Evolutionary conservation across 2,329 filamentous ascomycete species (phyloP), one percentile per base, ranked within the genome.

Genomic region (Alternaria solani): DNA sequence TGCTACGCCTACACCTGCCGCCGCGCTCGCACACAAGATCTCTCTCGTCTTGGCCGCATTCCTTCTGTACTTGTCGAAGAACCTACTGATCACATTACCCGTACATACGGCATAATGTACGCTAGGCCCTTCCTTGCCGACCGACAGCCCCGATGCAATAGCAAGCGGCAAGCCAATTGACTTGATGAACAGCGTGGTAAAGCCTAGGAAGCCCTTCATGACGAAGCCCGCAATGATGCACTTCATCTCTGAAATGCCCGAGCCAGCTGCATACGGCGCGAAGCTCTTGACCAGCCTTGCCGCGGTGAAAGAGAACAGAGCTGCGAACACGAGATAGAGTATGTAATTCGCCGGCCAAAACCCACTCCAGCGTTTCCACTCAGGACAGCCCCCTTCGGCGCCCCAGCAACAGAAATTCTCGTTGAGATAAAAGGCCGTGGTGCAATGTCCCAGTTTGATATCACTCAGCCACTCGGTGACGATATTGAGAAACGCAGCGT

Each of bases 21-120:
- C 95, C 26, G 95, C 95, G 65, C 92, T 96, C 26, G 95, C 95
- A 71, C 93, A 97, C 66, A 99, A 82, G 26, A 99, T 96, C 81
- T 99, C 95, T 56, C 95, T 86, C 5, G 93, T 98, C 80, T 98
- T 98, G 55, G 93, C 92, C 1, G 94, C 94, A 78, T 95, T 98
- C 55, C 89, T 87, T 73, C 88, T 89, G 78, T 98, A 99, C 79
- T 97, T 98, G 76, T 89, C 87, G 76, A 99, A 99, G 65, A 97
- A 86, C 47, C 93, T 86, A 30, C 93, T 97, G 61, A 99, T 95
- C 65, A 99, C 94, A 78, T 97, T 98, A 59, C 95, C 95, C 0
- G 94, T 97, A 74, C 95, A 98, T 7, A 98, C 95, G 4, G 95
- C 95, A 75, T 98, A 99, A 79, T 99, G 95, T n/a, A 99, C 95